Evolutionary conservation across 257 asterid species (phyloP).

Genomic region (Solanum gracilifrons): DNA sequence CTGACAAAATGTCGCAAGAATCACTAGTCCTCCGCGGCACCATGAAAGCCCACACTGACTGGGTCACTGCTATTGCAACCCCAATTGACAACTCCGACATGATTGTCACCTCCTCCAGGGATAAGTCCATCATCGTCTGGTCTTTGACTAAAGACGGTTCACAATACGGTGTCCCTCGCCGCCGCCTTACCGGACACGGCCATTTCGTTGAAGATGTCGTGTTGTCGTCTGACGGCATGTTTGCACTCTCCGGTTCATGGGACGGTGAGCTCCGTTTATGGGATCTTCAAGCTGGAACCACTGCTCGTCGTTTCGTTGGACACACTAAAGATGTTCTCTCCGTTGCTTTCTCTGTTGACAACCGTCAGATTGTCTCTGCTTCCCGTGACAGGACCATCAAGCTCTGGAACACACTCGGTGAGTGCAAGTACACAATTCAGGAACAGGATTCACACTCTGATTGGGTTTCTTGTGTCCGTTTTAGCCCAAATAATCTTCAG

Average conservation of each 20-base stretch:
- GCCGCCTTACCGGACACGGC: conserved; percentile 30
- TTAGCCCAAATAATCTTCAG: conserved; percentile 41
- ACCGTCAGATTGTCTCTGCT: conserved; percentile 14
- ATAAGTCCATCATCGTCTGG: conserved; percentile 18
- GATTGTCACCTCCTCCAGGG: conserved; percentile 18
- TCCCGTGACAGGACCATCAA: conserved; percentile 15
- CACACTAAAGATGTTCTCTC: conserved; percentile 84
- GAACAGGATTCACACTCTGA: conserved; percentile 47
- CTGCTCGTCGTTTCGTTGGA: conserved; percentile 80
- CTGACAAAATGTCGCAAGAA: conserved; percentile 2
- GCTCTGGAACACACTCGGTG: conserved; percentile 29
- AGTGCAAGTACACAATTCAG: conserved; percentile 55
- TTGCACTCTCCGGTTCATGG: conserved; percentile 94
- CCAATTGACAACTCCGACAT: conserved; percentile 20
- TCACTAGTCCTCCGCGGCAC: conserved; percentile 12
- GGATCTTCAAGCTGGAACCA: conserved; percentile 61
- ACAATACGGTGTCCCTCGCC: conserved; percentile 8
- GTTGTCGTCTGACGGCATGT: conserved; percentile 79
- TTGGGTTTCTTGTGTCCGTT: conserved; percentile 69
- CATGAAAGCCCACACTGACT: conserved; percentile 18
- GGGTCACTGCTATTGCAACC: conserved; percentile 23
- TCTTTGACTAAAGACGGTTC: conserved; percentile 8
- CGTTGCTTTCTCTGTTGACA: conserved; percentile 54
- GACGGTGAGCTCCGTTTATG: conserved; percentile 87
- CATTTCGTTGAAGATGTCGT: conserved; percentile 81